Conservation (phyloP, 495 filamentous ascomycete species). For the Trichoderma virens region DNA sequence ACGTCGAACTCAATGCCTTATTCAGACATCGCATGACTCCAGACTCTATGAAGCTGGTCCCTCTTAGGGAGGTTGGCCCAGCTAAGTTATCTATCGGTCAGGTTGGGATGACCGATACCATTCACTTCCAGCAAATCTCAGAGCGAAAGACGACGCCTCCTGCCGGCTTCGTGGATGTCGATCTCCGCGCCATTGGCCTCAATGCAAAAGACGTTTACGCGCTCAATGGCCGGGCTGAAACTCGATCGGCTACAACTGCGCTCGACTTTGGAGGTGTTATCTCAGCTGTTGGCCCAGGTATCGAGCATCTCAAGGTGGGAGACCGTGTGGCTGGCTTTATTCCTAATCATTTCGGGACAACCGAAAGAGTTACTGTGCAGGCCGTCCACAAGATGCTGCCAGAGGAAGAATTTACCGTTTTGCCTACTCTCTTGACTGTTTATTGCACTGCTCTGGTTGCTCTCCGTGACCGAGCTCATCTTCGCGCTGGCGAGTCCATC, state of each 20-base stretch:
- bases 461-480: constrained; percentile 26
- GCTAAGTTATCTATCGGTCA: constrained; percentile 14
- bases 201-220: constrained; percentile 22
- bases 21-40: constrained; percentile 18
- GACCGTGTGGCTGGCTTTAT: constrained; percentile 44
- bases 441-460: constrained; percentile 48
- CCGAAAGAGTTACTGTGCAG: constrained; percentile 14
- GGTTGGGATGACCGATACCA: constrained; percentile 38
- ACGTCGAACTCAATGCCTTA: constrained; percentile 16
- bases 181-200: constrained; percentile 36
- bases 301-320: constrained; percentile 33
- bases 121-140: constrained; percentile 37
- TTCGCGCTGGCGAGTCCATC: constrained; percentile 40
- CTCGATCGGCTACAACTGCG: constrained; percentile 20
- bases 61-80: constrained; percentile 13
- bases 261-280: constrained; percentile 37
- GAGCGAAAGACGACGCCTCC: constrained; percentile 19
- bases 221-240: background rate
- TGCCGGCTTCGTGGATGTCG: constrained; percentile 38
- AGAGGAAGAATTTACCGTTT: constrained; percentile 15
- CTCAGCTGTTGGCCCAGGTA: constrained; percentile 17
- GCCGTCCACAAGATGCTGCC: constrained; percentile 21
- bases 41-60: constrained; percentile 6
- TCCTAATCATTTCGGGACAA: constrained; percentile 30
- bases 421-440: constrained; percentile 32